phyloP scores from a whole-genome alignment of 106 monocot genomes.

The Dioscorea dumetorum region DNA sequence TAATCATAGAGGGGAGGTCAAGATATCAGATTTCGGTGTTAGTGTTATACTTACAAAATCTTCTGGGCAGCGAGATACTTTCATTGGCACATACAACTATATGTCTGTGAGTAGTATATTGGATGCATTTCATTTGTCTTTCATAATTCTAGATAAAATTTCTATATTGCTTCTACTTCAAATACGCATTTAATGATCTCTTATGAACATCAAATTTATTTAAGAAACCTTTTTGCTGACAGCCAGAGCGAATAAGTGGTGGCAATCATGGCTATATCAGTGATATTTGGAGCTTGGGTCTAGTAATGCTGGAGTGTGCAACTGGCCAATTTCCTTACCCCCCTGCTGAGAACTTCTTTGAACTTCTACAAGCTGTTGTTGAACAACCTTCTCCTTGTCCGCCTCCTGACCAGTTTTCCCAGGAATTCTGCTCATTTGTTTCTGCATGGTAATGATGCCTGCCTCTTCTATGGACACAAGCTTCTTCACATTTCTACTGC shows the following conservation, averaged over 20 bases:
- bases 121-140: background rate
- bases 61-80: slow-evolving; percentile 62
- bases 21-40: slow-evolving; percentile 96
- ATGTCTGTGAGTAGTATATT: slow-evolving; percentile 73
- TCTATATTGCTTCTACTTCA: no score
- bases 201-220: no score
- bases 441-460: slow-evolving; percentile 54
- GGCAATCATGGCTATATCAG: slow-evolving; percentile 54
- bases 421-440: slow-evolving; percentile 84
- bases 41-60: slow-evolving; percentile 63
- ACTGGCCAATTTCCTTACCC: slow-evolving; percentile 78
- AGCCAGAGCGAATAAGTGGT: slow-evolving; percentile 79
- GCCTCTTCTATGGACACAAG: background rate
- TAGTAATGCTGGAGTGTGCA: slow-evolving; percentile 75
- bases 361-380: slow-evolving; percentile 73
- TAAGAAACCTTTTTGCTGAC: slow-evolving; percentile 8
- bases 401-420: slow-evolving; percentile 58
- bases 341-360: slow-evolving; percentile 46
- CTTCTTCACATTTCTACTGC: background rate
- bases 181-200: no score
- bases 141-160: background rate
- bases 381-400: slow-evolving; percentile 58
- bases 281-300: slow-evolving; percentile 91
- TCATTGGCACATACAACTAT: slow-evolving; percentile 68
- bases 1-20: slow-evolving; percentile 85